Evolutionary conservation across 116 monocot genomes (phyloP), one percentile per base, ranked within the genome.

Genomic region (Trichopus zeylanicus): DNA sequence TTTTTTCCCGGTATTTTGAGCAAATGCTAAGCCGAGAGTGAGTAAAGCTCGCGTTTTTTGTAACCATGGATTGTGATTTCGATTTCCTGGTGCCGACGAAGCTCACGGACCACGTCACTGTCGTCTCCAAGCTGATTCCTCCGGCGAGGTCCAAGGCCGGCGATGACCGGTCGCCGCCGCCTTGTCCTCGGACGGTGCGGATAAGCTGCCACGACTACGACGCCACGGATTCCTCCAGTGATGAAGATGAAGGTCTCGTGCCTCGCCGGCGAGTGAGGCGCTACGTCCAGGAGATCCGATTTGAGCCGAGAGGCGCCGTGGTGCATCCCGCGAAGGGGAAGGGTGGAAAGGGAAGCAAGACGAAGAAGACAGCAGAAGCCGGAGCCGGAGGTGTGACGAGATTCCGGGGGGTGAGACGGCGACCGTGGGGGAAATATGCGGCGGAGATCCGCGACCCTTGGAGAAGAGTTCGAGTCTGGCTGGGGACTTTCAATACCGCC

Each of bases 381-480:
- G 31, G 29, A 0, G 3, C 42, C n/a, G 25, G 33, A 0, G 31
- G 48, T 11, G 53, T 3, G 3, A 72, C 42, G 48, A 70, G 68
- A 70, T 89, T 78, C 78, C 74, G 89, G 1, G 89, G 89, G n/a
- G 84, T 84, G 0, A 56, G 89, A 30, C 46, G 78, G 58, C 72
- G 89, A 61, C 89, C 89, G 57, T 89, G 89, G 89, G 89, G 89
- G 15, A 89, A 81, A 61, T 89, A 67, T 52, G 81, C 89, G 38
- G 89, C 89, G 56, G 89, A 89, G 78, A 89, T 89, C 33, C 75
- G 89, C 10, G 89, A 89, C 76, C 89, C 89, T 7, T 64, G 55
- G 64, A 49, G 79, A 7, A 69, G 85, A 0, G 65, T 73, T 0
- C 72, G 89, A 8, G 68, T 87, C 2, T 92, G 92, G 92, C 83